These are phyloP conservation scores for Ophiostoma triangulosporum DNA, from an alignment of 2,329 filamentous ascomycete genomes.

Conservation along the genomic window DNA sequence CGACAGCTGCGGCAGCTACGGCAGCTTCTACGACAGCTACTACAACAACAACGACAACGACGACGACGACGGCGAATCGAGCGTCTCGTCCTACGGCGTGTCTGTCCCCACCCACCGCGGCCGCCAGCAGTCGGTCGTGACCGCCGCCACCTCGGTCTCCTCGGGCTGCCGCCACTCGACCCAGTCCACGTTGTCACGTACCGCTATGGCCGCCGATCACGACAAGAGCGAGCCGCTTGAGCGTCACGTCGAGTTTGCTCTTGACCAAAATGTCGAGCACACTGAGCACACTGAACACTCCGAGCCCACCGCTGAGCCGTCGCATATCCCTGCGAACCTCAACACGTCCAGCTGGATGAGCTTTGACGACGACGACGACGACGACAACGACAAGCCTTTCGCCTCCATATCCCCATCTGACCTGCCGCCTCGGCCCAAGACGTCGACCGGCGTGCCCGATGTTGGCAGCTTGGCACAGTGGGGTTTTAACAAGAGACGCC, in stretches of 20 bases:
- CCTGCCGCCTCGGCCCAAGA: conserved; percentile 7
- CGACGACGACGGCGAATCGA: conserved; percentile 2
- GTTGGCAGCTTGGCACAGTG: not conserved
- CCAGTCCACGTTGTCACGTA: conserved; percentile 14
- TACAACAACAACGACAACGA: conserved; percentile 9
- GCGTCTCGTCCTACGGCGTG: conserved; percentile 23
- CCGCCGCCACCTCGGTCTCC: conserved; percentile 26
- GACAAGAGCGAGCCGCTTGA: not conserved
- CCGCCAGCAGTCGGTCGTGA: conserved; percentile 24
- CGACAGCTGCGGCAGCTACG: conserved; percentile 2
- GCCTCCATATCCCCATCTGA: not conserved
- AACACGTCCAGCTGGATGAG: conserved; percentile 17
- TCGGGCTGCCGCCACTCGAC: conserved; percentile 20
- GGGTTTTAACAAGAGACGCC: not conserved
- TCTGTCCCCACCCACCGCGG: conserved; percentile 21
- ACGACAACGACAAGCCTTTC: not conserved
- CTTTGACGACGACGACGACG: conserved; percentile 14
- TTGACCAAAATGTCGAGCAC: not conserved
- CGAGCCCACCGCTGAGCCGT: not conserved
- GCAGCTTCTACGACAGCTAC: conserved; percentile 4
- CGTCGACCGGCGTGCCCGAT: conserved; percentile 5
- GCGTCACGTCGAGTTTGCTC: conserved; percentile 10
- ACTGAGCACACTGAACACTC: not conserved
- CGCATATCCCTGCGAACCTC: not conserved
- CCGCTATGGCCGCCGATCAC: conserved; percentile 4